Base-by-base conservation (phyloP, 1,284 basidiomycete species). In the Cerioporus squamosus region DNA sequence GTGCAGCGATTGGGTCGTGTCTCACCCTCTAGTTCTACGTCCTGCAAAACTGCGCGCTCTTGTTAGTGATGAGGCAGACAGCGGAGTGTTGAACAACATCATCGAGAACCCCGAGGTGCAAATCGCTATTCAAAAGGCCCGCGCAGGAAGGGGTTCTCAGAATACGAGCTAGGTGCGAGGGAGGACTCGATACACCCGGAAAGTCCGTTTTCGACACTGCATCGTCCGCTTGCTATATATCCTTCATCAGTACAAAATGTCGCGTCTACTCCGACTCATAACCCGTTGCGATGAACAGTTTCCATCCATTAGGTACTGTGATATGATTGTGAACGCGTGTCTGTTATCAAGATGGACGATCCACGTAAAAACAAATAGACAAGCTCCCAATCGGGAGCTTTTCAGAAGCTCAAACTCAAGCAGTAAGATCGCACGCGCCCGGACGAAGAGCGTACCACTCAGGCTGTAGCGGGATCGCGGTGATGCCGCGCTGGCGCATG, bases 381-480 rank as follows among this genome's bases (percentile, higher is more conserved):
- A n/a, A 42, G 40, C 20, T 20, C 4, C 40, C 40, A n/a, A 18
- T 1, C 15, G 7, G 20, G 40, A 10, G 40, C 6, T 22, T 42
- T n/a, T 18, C n/a, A n/a, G n/a, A 42, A 20, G 15, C 2, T 18
- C 22, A 23, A 29, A 22, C 39, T 77, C 66, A 83, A 1, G 79
- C 77, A 22, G 69, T 70, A 51, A 84, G 60, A 69, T 87, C 81
- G 66, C 87, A 88, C 39, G 70, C 75, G 6, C 79, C 83, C 0
- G 90, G 87, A n/a, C 90, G 76, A 36, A 94, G 67, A 17, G 89
- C 91, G 74, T 92, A 95, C 88, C 89, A 94, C 62, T 86, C 77
- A 2, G 93, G 93, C 75, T 94, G 92, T 22, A 95, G 74, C 1
- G 88, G 75, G 59, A 87, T 86, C 3, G 91, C 85, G 1, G 73